phyloP scores from a whole-genome alignment of 2,329 filamentous ascomycete genomes.

The Neurospora sp. region DNA sequence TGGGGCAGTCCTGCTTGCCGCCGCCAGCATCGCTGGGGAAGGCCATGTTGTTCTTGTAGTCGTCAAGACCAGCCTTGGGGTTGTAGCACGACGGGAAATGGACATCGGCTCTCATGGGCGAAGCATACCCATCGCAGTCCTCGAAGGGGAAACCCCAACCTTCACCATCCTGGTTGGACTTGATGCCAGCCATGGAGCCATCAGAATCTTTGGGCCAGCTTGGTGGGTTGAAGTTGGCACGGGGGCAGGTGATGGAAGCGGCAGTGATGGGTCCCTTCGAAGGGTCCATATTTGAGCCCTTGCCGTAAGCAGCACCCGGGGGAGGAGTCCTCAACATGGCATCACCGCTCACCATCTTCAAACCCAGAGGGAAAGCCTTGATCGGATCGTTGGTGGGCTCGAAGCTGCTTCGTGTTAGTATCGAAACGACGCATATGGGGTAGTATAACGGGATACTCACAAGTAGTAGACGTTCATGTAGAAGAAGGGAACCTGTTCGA shows the following conservation, averaged over 20 bases:
- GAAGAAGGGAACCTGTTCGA: constrained; percentile 57
- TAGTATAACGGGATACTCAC: constrained; percentile 26
- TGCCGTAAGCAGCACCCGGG: constrained; percentile 35
- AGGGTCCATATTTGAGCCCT: constrained; percentile 34
- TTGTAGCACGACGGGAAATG: constrained; percentile 70
- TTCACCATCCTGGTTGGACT: constrained; percentile 40
- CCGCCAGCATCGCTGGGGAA: constrained; percentile 42
- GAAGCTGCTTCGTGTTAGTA: constrained; percentile 35
- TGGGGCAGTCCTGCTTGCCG: constrained; percentile 42
- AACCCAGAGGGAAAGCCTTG: constrained; percentile 57
- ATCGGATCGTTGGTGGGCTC: constrained; percentile 55
- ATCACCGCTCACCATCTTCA: constrained; percentile 63
- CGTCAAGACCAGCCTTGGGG: constrained; percentile 45
- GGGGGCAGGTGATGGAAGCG: constrained; percentile 52
- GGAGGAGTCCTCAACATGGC: constrained; percentile 47
- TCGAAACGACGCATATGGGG: constrained; percentile 2
- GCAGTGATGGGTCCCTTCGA: constrained; percentile 41
- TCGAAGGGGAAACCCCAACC: constrained; percentile 60
- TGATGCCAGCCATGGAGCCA: constrained; percentile 44
- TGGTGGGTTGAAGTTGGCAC: constrained; percentile 34
- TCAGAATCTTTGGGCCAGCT: constrained; percentile 46
- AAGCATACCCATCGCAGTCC: constrained; percentile 53
- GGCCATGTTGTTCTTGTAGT: constrained; percentile 56
- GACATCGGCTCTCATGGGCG: constrained; percentile 54
- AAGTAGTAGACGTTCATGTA: constrained; percentile 74